Conservation (phyloP, 257 asterid species). For the Solanum chaucha region DNA sequence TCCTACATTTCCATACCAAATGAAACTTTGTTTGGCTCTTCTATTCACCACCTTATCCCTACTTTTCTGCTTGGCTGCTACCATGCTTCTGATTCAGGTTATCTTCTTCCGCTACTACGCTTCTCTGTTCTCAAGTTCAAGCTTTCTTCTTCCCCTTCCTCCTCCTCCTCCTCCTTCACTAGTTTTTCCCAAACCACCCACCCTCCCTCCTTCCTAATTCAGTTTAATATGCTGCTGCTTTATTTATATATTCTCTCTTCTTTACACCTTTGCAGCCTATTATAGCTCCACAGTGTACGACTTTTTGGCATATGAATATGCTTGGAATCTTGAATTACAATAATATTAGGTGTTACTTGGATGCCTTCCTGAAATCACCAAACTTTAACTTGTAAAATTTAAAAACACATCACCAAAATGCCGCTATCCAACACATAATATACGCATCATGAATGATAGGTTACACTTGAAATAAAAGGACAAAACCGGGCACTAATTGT, state of each 20-base stretch:
- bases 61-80: not conserved
- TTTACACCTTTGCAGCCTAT: not conserved
- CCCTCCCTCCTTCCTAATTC: not conserved
- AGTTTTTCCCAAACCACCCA: not conserved
- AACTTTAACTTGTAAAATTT: not conserved
- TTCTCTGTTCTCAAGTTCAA: not conserved
- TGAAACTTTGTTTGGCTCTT: not conserved
- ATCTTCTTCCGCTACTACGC: not conserved
- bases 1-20: not conserved
- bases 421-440: not conserved
- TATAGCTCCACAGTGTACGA: not conserved
- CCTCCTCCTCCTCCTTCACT: not conserved
- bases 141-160: not conserved
- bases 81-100: not conserved
- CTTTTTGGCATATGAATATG: not conserved
- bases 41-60: not conserved
- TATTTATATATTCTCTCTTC: not conserved
- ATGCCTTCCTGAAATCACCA: not conserved
- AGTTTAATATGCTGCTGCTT: not conserved
- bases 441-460: not conserved
- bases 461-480: not conserved
- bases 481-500: not conserved
- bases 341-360: not conserved
- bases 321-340: not conserved
- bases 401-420: not conserved